A percentile compares a stretch with the other conserved stretches of the same genome.
phyloP scores from a whole-genome alignment of 2,329 filamentous ascomycete species.

The Tricladium varicosporioides region DNA sequence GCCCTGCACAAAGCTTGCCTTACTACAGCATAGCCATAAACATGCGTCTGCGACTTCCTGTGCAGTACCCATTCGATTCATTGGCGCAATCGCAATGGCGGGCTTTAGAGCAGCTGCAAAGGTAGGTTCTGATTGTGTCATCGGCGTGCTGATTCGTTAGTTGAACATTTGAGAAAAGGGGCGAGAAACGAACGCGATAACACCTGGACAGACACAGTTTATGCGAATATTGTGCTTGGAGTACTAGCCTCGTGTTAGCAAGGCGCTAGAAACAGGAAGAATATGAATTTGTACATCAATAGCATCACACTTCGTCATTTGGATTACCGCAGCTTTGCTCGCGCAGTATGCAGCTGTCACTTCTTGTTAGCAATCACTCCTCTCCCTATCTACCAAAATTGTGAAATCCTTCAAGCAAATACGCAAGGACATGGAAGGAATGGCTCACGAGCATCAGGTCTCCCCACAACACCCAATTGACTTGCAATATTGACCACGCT shows the following conservation, averaged over 20 bases:
- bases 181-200: constrained; percentile 36
- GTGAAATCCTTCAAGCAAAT: not conserved
- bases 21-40: constrained; percentile 44
- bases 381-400: not conserved
- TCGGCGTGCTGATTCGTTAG: constrained; percentile 35
- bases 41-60: constrained; percentile 47
- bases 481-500: constrained; percentile 46
- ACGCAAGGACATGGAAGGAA: not conserved
- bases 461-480: constrained; percentile 42
- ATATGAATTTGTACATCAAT: constrained; percentile 37
- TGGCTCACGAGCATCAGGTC: constrained; percentile 40
- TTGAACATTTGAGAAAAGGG: not conserved
- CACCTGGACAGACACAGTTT: constrained; percentile 46
- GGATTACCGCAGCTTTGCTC: constrained; percentile 45
- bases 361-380: not conserved
- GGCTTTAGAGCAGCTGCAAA: constrained; percentile 28
- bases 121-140: constrained; percentile 40
- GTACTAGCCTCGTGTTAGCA: constrained; percentile 35
- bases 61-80: constrained; percentile 41
- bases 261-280: not conserved
- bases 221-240: constrained; percentile 44
- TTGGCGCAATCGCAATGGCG: constrained; percentile 36
- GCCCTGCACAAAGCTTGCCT: constrained; percentile 46
- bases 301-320: constrained; percentile 46
- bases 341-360: constrained; percentile 43